Base-by-base conservation (phyloP, 805 yeast species). In the Saccharomyces jurei region DNA sequence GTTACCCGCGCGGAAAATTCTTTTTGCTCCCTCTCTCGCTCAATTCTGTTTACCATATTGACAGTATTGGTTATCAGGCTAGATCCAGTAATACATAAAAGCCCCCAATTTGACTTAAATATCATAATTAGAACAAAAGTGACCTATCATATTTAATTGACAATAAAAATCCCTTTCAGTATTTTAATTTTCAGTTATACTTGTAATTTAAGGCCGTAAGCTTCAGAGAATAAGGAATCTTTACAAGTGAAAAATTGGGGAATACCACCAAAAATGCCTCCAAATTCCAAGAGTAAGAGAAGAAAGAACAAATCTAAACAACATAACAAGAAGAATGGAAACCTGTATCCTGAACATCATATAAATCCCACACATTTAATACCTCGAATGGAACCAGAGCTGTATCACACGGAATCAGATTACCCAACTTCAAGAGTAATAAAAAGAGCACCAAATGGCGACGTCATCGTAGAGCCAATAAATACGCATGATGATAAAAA, bases 401-500 rank as follows among this genome's bases (percentile, higher is more conserved):
- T 82, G 27, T 78, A 77, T 62, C 75, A 82, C 60, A 81, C 84
- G 13, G 74, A 77, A 44, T 77, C 79, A 36, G 89, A 84, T 14
- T 86, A 86, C 63, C 94, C 94, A 2, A 77, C 80, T 13, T 84
- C 90, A 8, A 69, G 94, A 54, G 82, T 86, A 4, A 82, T 86
- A 49, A 84, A 81, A 60, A 83, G 84, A 60, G 86, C 81, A 3
- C 78, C 84, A 3, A 85, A 87, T 65, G 95, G 95, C 6, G 88
- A 86, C 60, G 86, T 87, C 4, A 79, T 87, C 50, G 89, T 88
- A 26, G 86, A 86, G 61, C 66, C 71, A 32, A 60, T 70, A 50
- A 62, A 55, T 3, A 22, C 57, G 46, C 64, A 54, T 28, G 64
- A 54, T 57, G 62, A 31, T 32, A 51, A 49, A n/a, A 48, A 47